A percentile compares a stretch with the other conserved stretches of the same genome.
Evolutionary conservation across 306 rosid species (phyloP).

Genomic region (Psophocarpus tetragonolobus): DNA sequence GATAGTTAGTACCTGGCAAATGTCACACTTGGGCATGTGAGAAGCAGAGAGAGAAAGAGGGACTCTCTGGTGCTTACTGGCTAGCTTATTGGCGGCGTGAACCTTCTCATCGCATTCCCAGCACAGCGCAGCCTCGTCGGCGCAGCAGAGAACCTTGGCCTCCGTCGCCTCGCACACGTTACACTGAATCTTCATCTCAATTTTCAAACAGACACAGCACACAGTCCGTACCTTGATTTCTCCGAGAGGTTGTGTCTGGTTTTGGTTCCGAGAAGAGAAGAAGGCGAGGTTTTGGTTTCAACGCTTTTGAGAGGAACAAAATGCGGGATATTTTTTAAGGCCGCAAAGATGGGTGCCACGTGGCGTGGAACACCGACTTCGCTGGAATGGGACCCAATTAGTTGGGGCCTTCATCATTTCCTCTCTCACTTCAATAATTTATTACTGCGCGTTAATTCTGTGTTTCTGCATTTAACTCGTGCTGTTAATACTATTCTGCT

Average conservation of each 20-base stretch:
- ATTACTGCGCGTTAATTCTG: not conserved
- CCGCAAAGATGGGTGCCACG: not conserved
- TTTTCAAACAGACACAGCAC: not conserved
- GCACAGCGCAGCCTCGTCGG: constrained; percentile 94
- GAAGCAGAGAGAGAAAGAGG: constrained; percentile 67
- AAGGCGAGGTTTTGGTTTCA: no score
- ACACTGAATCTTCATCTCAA: constrained; percentile 91
- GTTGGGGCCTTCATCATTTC: not conserved
- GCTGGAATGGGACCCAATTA: not conserved
- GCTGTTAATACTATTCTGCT: no score
- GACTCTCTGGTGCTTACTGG: constrained; percentile 86
- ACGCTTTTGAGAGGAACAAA: not conserved
- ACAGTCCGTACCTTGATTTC: no score
- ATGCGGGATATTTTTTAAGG: not conserved
- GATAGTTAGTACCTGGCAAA: constrained; percentile 96
- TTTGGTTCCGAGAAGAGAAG: no score
- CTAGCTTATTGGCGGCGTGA: constrained; percentile 96
- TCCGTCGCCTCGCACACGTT: constrained; percentile 88
- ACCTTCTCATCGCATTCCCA: constrained; percentile 88
- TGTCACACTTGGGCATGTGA: constrained; percentile 85
- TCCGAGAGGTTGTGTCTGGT: no score
- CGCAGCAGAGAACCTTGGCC: constrained; percentile 91
- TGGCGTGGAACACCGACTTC: not conserved
- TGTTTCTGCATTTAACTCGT: no score
- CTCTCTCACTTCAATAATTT: not conserved